A percentile compares a stretch with the other conserved stretches of the same genome.
Conservation (phyloP, 768 basidiomycete genomes). For the Termitomyces sp. region DNA sequence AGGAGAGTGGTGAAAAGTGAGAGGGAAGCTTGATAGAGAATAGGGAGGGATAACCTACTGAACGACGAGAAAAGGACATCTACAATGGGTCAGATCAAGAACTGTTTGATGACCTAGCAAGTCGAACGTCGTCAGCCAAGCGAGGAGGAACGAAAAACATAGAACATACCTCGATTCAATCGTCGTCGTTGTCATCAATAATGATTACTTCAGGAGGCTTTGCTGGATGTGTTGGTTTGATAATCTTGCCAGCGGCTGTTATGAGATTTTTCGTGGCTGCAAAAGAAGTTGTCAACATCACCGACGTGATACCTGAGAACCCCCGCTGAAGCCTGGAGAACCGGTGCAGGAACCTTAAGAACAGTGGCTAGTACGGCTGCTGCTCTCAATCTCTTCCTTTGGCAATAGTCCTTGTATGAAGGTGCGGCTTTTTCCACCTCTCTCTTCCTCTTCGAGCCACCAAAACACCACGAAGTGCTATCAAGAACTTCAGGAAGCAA, state of each 20-base stretch:
- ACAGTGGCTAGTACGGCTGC: not conserved
- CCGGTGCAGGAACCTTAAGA: not conserved
- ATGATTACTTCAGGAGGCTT: not conserved
- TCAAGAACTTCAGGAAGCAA: too few relatives aligned
- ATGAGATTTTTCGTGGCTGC: not conserved
- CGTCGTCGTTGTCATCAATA: not conserved
- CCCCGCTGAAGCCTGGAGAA: not conserved
- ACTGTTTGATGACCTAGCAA: not conserved
- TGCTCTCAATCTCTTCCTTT: not conserved
- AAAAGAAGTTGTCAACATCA: not conserved
- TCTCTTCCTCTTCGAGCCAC: not conserved
- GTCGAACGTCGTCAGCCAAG: not conserved
- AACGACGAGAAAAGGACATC: not conserved
- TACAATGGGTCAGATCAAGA: not conserved
- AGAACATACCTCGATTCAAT: not conserved
- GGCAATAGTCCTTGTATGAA: not conserved
- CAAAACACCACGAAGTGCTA: not conserved
- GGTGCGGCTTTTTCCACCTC: not conserved
- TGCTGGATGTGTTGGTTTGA: not conserved
- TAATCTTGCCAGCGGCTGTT: not conserved
- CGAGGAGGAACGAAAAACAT: not conserved
- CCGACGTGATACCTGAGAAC: not conserved
- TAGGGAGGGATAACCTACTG: too few relatives aligned
- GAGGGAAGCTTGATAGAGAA: not conserved
- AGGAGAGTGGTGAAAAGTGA: not conserved